Percentiles rank a stretch among this genome's conserved stretches.
Evolutionary conservation across 306 rosid genomes (phyloP).

Genomic region (Trifolium fragiferum): DNA sequence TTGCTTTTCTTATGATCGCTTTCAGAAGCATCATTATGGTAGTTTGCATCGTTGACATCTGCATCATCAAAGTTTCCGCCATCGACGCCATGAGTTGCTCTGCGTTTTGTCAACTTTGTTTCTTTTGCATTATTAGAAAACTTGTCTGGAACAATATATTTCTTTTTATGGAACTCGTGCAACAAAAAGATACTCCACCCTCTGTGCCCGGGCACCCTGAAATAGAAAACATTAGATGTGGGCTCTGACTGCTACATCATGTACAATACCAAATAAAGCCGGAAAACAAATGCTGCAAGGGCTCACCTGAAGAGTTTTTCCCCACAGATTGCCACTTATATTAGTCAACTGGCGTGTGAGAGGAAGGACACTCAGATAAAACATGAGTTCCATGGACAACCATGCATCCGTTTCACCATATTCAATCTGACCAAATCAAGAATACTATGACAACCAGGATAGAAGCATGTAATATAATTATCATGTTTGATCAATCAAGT

Average conservation of each 20-base stretch:
- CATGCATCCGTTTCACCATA: conserved; percentile 97
- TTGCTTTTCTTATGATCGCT: conserved; percentile 70
- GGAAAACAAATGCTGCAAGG: conserved; percentile 24
- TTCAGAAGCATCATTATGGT: conserved; percentile 59
- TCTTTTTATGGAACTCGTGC: conserved; percentile 94
- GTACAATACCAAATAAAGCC: conserved; percentile 35
- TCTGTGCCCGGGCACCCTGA: conserved; percentile 99
- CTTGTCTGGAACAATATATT: conserved; percentile 92
- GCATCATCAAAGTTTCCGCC: conserved; percentile 57
- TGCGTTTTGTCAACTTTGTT: conserved; percentile 65
- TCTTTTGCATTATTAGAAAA: conserved; percentile 59
- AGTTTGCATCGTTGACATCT: conserved; percentile 55
- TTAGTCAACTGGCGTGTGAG: conserved; percentile 97
- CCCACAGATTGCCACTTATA: conserved; percentile 96
- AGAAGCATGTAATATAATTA: conserved; percentile 14
- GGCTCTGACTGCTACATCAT: conserved; percentile 21
- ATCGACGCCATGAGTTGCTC: conserved; percentile 54
- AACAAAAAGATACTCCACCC: conserved; percentile 93
- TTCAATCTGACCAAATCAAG: conserved; percentile 71
- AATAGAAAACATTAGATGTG: conserved; percentile 39
- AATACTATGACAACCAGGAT: conserved; percentile 41
- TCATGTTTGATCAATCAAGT: conserved; percentile 32
- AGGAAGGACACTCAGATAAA: conserved; percentile 94
- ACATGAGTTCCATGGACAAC: conserved; percentile 99
- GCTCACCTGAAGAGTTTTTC: conserved; percentile 92